Conservation (phyloP, 2,329 filamentous ascomycete genomes). For the Aspergillus neotritici region DNA sequence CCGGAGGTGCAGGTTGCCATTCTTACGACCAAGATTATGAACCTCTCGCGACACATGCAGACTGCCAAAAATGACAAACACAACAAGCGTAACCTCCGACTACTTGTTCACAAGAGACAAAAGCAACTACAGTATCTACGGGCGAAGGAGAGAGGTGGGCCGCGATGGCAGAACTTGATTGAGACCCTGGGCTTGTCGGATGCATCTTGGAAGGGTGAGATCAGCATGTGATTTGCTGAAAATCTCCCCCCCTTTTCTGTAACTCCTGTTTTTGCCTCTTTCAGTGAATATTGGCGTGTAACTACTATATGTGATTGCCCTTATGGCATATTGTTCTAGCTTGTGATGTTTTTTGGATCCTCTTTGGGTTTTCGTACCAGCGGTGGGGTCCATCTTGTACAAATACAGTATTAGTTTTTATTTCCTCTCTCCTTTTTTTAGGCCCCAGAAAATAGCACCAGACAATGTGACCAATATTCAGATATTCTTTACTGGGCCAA, state of each 20-base stretch:
- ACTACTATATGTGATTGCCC: neutral
- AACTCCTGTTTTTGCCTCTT: slow-evolving; percentile 4
- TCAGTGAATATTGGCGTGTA: slow-evolving; percentile 15
- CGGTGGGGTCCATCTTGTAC: slow-evolving; percentile 6
- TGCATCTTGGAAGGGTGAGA: slow-evolving; percentile 86
- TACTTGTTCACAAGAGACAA: slow-evolving; percentile 83
- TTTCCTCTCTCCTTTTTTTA: neutral
- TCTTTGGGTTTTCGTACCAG: neutral
- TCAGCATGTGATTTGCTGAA: slow-evolving; percentile 55
- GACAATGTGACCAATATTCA: neutral
- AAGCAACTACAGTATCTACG: slow-evolving; percentile 83
- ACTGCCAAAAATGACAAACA: slow-evolving; percentile 78
- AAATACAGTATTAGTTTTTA: slow-evolving; percentile 3
- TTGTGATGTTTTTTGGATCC: neutral
- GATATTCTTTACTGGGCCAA: neutral
- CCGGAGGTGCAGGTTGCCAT: slow-evolving; percentile 98
- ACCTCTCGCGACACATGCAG: slow-evolving; percentile 66
- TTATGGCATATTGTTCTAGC: slow-evolving; percentile 5
- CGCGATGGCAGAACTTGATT: slow-evolving; percentile 81
- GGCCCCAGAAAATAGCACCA: neutral
- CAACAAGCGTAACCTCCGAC: slow-evolving; percentile 82
- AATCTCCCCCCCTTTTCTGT: slow-evolving; percentile 7
- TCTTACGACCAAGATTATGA: slow-evolving; percentile 86
- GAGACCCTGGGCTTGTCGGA: slow-evolving; percentile 78
- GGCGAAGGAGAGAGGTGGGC: slow-evolving; percentile 82